A percentile compares a stretch with the other conserved stretches of the same genome.
Conservation (phyloP, 345 rosid genomes). For the Camelina laxa region DNA sequence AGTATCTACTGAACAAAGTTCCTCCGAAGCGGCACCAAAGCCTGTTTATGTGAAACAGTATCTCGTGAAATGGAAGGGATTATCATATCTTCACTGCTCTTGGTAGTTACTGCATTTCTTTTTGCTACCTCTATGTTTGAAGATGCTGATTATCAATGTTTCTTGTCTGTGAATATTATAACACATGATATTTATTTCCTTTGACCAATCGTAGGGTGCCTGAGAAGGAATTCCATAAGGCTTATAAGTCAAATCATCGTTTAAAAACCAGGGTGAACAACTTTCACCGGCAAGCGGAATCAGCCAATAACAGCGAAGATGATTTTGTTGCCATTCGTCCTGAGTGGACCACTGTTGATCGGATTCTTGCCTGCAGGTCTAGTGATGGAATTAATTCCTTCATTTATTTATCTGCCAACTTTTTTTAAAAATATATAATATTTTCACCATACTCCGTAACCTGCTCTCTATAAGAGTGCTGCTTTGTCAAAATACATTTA, state of each 20-base stretch:
- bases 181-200: background rate
- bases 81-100: slow-evolving; percentile 95
- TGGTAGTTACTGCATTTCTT: slow-evolving; percentile 57
- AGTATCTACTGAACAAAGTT: slow-evolving; percentile 60
- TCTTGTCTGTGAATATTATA: slow-evolving; percentile 1
- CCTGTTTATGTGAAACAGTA: slow-evolving; percentile 89
- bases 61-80: slow-evolving; percentile 98
- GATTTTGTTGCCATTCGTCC: slow-evolving; percentile 90
- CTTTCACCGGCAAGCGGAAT: slow-evolving; percentile 78
- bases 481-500: slow-evolving; percentile 16
- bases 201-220: slow-evolving; percentile 67
- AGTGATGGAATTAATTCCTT: slow-evolving; percentile 21
- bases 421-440: background rate
- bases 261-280: slow-evolving; percentile 87
- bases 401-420: background rate
- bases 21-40: slow-evolving; percentile 66
- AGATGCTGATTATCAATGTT: slow-evolving; percentile 22
- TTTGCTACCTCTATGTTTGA: slow-evolving; percentile 10
- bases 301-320: slow-evolving; percentile 72
- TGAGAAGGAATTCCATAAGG: slow-evolving; percentile 89
- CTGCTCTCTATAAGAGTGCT: too few species aligned
- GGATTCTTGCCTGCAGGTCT: slow-evolving; percentile 94
- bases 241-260: slow-evolving; percentile 92
- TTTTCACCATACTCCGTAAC: background rate
- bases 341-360: slow-evolving; percentile 99